Base-by-base conservation (phyloP, 805 yeast genomes). In the Cyberlindnera saturnus region DNA sequence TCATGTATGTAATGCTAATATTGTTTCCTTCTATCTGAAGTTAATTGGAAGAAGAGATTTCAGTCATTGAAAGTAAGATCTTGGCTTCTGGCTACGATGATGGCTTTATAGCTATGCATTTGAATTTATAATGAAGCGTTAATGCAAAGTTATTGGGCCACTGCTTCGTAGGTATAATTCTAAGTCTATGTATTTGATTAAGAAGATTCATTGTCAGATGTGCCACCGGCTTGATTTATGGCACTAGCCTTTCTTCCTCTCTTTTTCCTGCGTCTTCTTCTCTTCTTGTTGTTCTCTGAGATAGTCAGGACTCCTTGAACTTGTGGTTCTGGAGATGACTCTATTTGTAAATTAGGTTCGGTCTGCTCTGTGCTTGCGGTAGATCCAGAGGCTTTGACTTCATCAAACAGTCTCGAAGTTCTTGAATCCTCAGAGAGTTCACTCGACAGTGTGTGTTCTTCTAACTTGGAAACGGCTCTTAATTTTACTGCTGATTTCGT, bases 21-120 rank as follows among this genome's bases (percentile, higher is more conserved):
- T 39, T 32, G 30, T 35, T 30, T 35, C 36, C 17, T 10, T 35
- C 29, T 26, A 23, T 14, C 28, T 23, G 4, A 32, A 23, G n/a
- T 19, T 18, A 14, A 34, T 49, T 3, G 43, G 46, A 10, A 55
- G 62, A 44, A 36, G 64, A 14, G 62, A 59, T 37, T 3, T 47
- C 5, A 26, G 41, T 50, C 6, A 36, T 55, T 0, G 26, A 35
- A 4, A 50, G 46, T 3, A 46, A 54, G 14, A 59, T 70, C 53
- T 47, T 76, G 1, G 71, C 76, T 4, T 67, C 70, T 2, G 83
- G 78, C 0, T 78, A 73, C 38, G 75, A 73, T 40, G 82, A 79
- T 48, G 82, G 83, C 3, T 63, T 77, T 3, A 63, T 80, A 2
- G 66, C 64, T 11, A 57, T 75, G 10, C 72, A 69, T 55, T 37